A percentile compares a stretch with the other conserved stretches of the same genome.
Conservation (phyloP, 2,329 filamentous ascomycete species). For the Aspergillus melleus region DNA sequence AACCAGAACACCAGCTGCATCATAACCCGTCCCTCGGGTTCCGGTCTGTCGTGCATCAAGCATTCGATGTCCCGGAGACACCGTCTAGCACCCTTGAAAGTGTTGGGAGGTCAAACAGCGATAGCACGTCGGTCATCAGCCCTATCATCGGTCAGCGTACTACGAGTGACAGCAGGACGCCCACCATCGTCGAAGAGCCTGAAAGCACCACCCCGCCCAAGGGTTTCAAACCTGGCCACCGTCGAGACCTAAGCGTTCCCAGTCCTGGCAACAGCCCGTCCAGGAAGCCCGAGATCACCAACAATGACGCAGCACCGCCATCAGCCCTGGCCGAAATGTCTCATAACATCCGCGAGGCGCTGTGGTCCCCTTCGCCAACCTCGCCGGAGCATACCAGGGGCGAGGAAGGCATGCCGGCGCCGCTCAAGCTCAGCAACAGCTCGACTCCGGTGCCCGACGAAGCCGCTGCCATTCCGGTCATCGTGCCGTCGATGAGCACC, state of each 20-base stretch:
- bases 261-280: conserved; percentile 62
- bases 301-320: conserved; percentile 38
- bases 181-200: conserved; percentile 58
- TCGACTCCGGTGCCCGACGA: conserved; percentile 16
- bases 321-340: conserved; percentile 49
- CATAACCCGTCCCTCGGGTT: conserved; percentile 59
- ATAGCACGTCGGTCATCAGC: conserved; percentile 63
- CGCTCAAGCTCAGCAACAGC: conserved; percentile 31
- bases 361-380: conserved; percentile 9
- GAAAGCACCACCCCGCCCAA: conserved; percentile 30
- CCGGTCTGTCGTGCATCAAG: conserved; percentile 62
- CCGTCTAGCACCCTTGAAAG: conserved; percentile 54
- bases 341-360: conserved; percentile 36
- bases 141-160: conserved; percentile 58
- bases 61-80: conserved; percentile 62
- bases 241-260: conserved; percentile 60
- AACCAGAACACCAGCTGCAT: conserved; percentile 39
- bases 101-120: conserved; percentile 61
- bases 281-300: conserved; percentile 56
- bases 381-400: conserved; percentile 4
- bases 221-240: conserved; percentile 55
- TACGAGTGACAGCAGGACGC: conserved; percentile 43
- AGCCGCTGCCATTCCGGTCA: conserved; percentile 30
- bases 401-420: conserved; percentile 30
- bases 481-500: conserved; percentile 34